Evolutionary conservation across 495 filamentous ascomycete species (phyloP).

Genomic region (Pseudoneurospora amorphoporcata): DNA sequence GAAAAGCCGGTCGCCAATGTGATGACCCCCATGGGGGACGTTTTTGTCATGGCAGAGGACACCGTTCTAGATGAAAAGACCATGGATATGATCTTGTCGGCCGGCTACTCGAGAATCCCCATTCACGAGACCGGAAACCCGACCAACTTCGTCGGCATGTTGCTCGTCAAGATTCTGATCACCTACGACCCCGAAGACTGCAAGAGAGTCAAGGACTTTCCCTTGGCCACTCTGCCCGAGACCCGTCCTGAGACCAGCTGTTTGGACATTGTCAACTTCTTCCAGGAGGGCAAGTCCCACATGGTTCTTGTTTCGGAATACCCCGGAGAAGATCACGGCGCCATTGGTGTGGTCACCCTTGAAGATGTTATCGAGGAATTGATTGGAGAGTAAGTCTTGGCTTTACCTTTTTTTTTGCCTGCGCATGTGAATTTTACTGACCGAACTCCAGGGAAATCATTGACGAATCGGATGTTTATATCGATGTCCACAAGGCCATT

Average conservation of each 20-base stretch:
- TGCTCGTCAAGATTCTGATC: slow-evolving; percentile 95
- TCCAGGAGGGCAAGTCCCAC: slow-evolving; percentile 97
- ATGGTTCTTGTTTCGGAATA: slow-evolving; percentile 93
- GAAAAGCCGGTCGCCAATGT: slow-evolving; percentile 89
- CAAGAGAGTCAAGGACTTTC: slow-evolving; percentile 75
- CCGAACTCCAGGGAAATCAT: slow-evolving; percentile 50
- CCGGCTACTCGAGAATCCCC: slow-evolving; percentile 91
- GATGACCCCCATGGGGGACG: slow-evolving; percentile 97
- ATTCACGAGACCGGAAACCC: slow-evolving; percentile 79
- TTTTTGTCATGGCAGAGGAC: slow-evolving; percentile 90
- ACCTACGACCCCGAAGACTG: slow-evolving; percentile 95
- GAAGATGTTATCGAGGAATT: slow-evolving; percentile 98
- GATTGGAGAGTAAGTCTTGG: slow-evolving; percentile 78
- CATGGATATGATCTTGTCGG: slow-evolving; percentile 84
- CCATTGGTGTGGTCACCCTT: slow-evolving; percentile 84
- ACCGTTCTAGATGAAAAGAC: slow-evolving; percentile 82
- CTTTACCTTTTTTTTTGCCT: background rate
- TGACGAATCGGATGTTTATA: slow-evolving; percentile 85
- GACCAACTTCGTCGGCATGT: slow-evolving; percentile 90
- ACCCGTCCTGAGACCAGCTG: slow-evolving; percentile 92
- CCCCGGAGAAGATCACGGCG: slow-evolving; percentile 80
- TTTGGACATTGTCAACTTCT: slow-evolving; percentile 97
- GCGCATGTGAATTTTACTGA: slow-evolving; percentile 10
- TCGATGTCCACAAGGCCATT: slow-evolving; percentile 95
- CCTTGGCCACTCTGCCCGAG: slow-evolving; percentile 87